A percentile compares a stretch with the other conserved stretches of the same genome.
phyloP scores from a whole-genome alignment of 768 basidiomycete genomes.

The Cytidiella melzeri region DNA sequence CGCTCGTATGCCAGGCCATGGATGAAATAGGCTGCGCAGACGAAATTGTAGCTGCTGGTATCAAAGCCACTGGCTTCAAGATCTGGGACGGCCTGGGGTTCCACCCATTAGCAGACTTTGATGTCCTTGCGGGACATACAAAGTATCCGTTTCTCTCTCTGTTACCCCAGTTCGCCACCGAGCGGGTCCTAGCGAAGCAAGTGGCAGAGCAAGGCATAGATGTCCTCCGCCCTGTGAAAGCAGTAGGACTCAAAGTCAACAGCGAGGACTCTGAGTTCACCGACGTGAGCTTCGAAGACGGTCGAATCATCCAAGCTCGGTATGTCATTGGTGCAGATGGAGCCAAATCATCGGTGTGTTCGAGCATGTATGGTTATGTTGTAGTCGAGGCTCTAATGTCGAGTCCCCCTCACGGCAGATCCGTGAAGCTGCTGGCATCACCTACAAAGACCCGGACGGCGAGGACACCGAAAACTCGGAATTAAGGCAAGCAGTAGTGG shows the following conservation, averaged over 20 bases:
- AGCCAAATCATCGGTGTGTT: slow-evolving; percentile 37
- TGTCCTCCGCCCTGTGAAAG: slow-evolving; percentile 34
- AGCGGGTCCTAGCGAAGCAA: slow-evolving; percentile 32
- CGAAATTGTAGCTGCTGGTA: slow-evolving; percentile 31
- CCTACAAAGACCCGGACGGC: slow-evolving; percentile 38
- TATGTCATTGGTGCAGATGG: slow-evolving; percentile 52
- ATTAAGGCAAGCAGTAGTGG: slow-evolving; percentile 37
- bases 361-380: no score
- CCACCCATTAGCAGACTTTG: slow-evolving; percentile 28
- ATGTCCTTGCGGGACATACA: slow-evolving; percentile 33
- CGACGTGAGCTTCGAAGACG: slow-evolving; percentile 42
- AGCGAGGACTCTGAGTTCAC: slow-evolving; percentile 23
- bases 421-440: slow-evolving; percentile 34
- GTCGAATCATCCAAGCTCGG: slow-evolving; percentile 35
- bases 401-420: no score
- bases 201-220: slow-evolving; percentile 27
- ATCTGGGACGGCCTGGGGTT: slow-evolving; percentile 26
- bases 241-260: slow-evolving; percentile 31
- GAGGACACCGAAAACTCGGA: slow-evolving; percentile 15
- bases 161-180: slow-evolving; percentile 40
- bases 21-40: slow-evolving; percentile 39
- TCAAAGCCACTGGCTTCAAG: slow-evolving; percentile 22
- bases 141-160: slow-evolving; percentile 37
- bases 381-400: no score
- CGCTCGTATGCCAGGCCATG: slow-evolving; percentile 39